Evolutionary conservation across 164 flowering plant species (phyloP).

Genomic region (Echeveria elegans): DNA sequence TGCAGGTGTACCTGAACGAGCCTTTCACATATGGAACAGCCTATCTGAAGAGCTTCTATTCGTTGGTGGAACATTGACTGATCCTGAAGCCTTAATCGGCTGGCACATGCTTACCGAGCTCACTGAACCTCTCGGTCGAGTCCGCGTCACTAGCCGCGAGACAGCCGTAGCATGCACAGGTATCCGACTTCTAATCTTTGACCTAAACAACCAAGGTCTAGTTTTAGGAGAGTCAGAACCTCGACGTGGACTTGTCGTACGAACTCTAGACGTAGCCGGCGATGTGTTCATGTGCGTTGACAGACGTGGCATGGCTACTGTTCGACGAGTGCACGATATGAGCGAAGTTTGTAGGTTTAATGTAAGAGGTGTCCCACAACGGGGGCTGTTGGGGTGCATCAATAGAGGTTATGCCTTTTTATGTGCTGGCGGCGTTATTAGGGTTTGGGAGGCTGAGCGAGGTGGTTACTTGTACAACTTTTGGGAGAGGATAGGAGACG

Average conservation of each 20-base stretch:
- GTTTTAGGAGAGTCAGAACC: constrained; percentile 26
- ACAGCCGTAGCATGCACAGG: constrained; percentile 62
- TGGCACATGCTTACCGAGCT: constrained; percentile 65
- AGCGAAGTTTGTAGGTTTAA: constrained; percentile 49
- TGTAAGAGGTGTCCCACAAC: constrained; percentile 18
- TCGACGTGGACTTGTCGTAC: constrained; percentile 30
- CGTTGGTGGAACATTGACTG: constrained; percentile 66
- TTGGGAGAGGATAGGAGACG: constrained; percentile 39
- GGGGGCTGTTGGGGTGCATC: constrained; percentile 46
- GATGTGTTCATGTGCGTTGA: constrained; percentile 37
- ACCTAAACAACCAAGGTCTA: constrained; percentile 27
- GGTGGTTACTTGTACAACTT: constrained; percentile 33
- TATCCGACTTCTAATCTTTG: constrained; percentile 29
- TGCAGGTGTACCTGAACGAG: constrained; percentile 70
- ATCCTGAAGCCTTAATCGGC: constrained; percentile 65
- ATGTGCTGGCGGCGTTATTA: constrained; percentile 36
- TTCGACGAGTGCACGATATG: constrained; percentile 34
- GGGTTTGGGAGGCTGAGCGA: constrained; percentile 50
- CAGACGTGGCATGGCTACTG: constrained; percentile 33
- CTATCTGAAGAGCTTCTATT: constrained; percentile 42
- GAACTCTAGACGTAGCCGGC: constrained; percentile 33
- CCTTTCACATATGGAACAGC: constrained; percentile 67
- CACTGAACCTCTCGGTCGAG: constrained; percentile 49
- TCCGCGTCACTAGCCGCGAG: constrained; percentile 33
- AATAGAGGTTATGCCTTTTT: constrained; percentile 52